A percentile compares a stretch with the other conserved stretches of the same genome.
Conservation (phyloP, 2,329 filamentous ascomycete genomes). For the Emergomyces africanus region DNA sequence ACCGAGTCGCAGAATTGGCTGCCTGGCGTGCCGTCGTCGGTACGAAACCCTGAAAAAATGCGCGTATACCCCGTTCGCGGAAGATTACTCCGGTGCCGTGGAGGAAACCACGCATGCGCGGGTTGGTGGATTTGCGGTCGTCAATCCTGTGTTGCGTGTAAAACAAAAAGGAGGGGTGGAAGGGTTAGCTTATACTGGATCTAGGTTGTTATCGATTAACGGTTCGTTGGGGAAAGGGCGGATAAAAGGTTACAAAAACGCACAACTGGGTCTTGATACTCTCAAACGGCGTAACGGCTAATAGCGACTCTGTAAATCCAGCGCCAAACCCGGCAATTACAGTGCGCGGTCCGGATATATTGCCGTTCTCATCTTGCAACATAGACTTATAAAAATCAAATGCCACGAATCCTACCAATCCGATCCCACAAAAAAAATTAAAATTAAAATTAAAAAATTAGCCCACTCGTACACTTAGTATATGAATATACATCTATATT, state of each 20-base stretch:
- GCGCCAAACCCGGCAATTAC: conserved; percentile 91
- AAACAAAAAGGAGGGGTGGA: neutral
- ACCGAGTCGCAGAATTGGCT: conserved; percentile 84
- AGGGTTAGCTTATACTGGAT: neutral
- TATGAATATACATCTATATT: neutral
- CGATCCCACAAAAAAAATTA: neutral
- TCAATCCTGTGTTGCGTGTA: conserved; percentile 57
- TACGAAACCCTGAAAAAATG: conserved; percentile 95
- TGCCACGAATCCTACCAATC: conserved; percentile 62
- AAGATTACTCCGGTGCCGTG: conserved; percentile 81
- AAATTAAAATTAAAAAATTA: no score
- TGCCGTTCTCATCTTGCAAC: conserved; percentile 70
- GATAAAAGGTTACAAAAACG: conserved; percentile 9
- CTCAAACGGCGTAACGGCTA: conserved; percentile 94
- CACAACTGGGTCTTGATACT: conserved; percentile 94
- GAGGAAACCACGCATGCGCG: conserved; percentile 81
- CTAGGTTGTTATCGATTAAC: neutral
- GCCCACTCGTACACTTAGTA: neutral
- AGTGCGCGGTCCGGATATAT: conserved; percentile 78
- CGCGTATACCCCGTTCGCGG: conserved; percentile 72
- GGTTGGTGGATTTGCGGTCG: conserved; percentile 74
- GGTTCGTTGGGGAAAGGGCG: neutral
- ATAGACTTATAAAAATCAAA: conserved; percentile 89
- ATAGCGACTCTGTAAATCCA: conserved; percentile 80
- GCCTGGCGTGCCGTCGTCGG: conserved; percentile 91